These are phyloP conservation scores for Hypoxylon fragiforme DNA, from an alignment of 495 filamentous ascomycete species.

Conservation along the genomic window DNA sequence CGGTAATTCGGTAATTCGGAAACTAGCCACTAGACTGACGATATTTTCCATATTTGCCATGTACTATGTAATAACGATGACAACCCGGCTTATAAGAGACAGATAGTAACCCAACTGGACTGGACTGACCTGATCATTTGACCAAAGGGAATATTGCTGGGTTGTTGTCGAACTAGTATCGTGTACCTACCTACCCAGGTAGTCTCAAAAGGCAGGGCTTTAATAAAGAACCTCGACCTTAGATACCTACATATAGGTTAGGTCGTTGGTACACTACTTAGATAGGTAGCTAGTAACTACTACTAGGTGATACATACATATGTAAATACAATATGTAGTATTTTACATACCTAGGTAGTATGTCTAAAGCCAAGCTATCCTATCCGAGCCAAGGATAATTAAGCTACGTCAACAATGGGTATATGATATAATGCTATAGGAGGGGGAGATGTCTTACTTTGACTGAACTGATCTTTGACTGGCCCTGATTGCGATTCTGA, in stretches of 20 bases:
- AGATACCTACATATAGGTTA: too few relatives aligned
- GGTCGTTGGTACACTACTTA: too few relatives aligned
- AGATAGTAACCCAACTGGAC: not conserved
- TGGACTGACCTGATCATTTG: too few relatives aligned
- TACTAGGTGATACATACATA: too few relatives aligned
- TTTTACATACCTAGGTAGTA: too few relatives aligned
- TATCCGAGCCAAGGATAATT: conserved; percentile 7
- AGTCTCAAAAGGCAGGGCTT: too few relatives aligned
- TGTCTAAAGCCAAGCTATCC: too few relatives aligned
- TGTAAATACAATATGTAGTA: too few relatives aligned
- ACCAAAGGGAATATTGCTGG: not conserved
- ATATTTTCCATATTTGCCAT: too few relatives aligned
- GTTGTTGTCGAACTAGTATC: not conserved
- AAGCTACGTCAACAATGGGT: conserved; percentile 13
- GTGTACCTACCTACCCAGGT: not conserved
- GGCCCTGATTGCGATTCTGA: not conserved
- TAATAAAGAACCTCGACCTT: too few relatives aligned
- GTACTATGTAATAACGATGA: conserved; percentile 18
- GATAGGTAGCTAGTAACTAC: too few relatives aligned
- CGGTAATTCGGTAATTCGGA: conserved; percentile 14
- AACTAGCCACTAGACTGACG: conserved; percentile 2
- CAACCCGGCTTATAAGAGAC: conserved; percentile 3
- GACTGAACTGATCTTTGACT: too few relatives aligned
- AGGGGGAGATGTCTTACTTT: not conserved
- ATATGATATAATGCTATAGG: conserved; percentile 8